Percentiles rank a stretch among this genome's conserved stretches.
Evolutionary conservation across 2,329 filamentous ascomycete genomes (phyloP).

Genomic region (Ascocoryne sarcoides): DNA sequence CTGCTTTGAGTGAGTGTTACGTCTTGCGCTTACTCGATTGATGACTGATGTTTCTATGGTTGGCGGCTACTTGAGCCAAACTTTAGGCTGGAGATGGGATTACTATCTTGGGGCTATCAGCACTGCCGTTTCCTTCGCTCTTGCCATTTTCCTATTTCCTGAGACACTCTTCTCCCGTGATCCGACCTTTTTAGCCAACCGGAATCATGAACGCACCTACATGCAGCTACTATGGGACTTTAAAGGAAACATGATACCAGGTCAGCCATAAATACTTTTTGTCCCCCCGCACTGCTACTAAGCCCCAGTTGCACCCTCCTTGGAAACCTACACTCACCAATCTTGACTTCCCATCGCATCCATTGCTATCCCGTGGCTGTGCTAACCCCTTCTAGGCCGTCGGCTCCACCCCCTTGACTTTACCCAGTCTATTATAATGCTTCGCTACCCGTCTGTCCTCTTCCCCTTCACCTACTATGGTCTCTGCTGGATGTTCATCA

Average conservation of each 20-base stretch:
- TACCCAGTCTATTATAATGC: conserved; percentile 23
- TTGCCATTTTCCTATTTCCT: conserved; percentile 26
- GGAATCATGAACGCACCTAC: conserved; percentile 19
- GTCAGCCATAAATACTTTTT: neutral
- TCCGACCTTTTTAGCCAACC: conserved; percentile 16
- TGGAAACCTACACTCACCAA: too few species aligned
- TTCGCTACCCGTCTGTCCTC: conserved; percentile 22
- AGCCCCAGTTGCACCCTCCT: too few species aligned
- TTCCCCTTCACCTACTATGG: conserved; percentile 26
- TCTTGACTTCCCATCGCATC: too few species aligned
- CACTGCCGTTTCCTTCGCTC: conserved; percentile 16
- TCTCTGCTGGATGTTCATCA: conserved; percentile 25
- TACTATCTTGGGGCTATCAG: conserved; percentile 24
- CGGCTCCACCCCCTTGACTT: conserved; percentile 20
- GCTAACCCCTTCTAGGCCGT: conserved; percentile 11
- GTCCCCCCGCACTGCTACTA: too few species aligned
- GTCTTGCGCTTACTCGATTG: neutral
- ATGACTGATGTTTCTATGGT: conserved; percentile 12
- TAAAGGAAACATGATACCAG: conserved; percentile 20
- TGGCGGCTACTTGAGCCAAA: conserved; percentile 23
- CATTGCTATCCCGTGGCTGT: too few species aligned
- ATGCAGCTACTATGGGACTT: conserved; percentile 21
- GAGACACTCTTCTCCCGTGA: conserved; percentile 27
- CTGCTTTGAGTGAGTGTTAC: conserved; percentile 19
- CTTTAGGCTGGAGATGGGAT: conserved; percentile 25